Evolutionary conservation across 2,329 filamentous ascomycete genomes (phyloP).

Genomic region (Calonectria hongkongensis): DNA sequence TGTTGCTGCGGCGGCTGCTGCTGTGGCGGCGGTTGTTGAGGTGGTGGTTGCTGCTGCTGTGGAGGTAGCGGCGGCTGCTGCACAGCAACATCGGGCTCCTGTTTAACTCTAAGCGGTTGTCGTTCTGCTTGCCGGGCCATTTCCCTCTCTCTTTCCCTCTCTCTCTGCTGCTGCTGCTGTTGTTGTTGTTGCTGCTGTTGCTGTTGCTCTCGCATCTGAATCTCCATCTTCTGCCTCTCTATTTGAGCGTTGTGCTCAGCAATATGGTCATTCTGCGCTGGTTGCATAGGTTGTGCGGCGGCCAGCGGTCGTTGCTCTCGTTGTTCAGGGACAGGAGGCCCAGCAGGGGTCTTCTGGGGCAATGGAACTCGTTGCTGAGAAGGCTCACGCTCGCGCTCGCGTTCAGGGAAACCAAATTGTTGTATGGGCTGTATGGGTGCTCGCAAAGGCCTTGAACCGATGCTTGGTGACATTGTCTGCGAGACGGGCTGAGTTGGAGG

Average conservation of each 20-base stretch:
- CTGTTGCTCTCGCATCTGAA: slow-evolving; percentile 56
- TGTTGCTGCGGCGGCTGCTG: neutral
- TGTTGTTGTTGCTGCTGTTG: slow-evolving; percentile 53
- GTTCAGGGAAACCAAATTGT: slow-evolving; percentile 67
- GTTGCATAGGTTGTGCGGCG: slow-evolving; percentile 60
- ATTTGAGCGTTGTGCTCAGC: slow-evolving; percentile 56
- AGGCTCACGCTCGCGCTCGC: slow-evolving; percentile 42
- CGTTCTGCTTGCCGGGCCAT: slow-evolving; percentile 55
- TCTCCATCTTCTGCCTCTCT: slow-evolving; percentile 59
- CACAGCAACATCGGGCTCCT: slow-evolving; percentile 67
- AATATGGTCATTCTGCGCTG: slow-evolving; percentile 59
- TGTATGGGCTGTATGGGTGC: slow-evolving; percentile 64
- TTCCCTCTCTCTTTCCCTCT: slow-evolving; percentile 37
- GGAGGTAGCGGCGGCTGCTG: neutral
- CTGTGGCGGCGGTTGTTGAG: neutral
- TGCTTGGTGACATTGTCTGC: slow-evolving; percentile 68
- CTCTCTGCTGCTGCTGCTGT: slow-evolving; percentile 44
- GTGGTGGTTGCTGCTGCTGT: neutral
- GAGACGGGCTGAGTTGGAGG: slow-evolving; percentile 61
- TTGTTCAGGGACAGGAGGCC: slow-evolving; percentile 58
- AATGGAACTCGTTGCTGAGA: slow-evolving; percentile 62
- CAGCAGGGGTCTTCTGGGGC: slow-evolving; percentile 62
- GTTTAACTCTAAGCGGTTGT: slow-evolving; percentile 65
- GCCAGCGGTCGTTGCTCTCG: slow-evolving; percentile 59
- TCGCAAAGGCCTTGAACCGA: slow-evolving; percentile 62